Conservation (phyloP, 306 rosid species). For the Ormosia emarginata region DNA sequence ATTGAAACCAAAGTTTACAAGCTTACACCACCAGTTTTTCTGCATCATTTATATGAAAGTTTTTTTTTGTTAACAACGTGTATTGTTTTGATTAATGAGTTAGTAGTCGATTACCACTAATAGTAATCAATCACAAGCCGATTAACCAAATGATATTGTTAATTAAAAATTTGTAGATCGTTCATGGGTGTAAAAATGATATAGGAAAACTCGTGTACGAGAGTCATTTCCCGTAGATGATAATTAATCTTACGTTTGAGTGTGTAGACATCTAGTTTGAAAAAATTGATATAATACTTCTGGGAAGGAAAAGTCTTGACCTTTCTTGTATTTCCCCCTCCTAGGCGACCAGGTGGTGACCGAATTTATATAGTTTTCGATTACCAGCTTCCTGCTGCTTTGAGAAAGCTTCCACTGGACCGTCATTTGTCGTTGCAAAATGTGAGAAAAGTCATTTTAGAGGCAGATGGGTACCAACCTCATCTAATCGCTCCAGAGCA, state of each 20-base stretch:
- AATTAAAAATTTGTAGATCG: not conserved
- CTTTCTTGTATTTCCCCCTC: conserved; percentile 19
- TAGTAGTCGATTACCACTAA: too few relatives aligned
- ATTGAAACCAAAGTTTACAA: too few relatives aligned
- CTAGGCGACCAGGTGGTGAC: conserved; percentile 94
- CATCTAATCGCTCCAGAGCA: conserved; percentile 94
- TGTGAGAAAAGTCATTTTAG: conserved; percentile 86
- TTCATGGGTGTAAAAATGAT: not conserved
- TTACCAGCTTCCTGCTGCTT: conserved; percentile 94
- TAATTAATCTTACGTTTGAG: not conserved
- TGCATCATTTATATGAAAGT: too few relatives aligned
- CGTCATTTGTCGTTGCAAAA: conserved; percentile 81
- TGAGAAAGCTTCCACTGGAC: conserved; percentile 96
- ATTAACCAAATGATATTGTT: not conserved
- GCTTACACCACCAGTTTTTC: too few relatives aligned
- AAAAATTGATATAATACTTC: not conserved
- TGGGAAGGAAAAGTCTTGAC: not conserved
- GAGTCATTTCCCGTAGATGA: not conserved
- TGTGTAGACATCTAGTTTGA: not conserved
- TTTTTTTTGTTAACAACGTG: too few relatives aligned
- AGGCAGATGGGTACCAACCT: conserved; percentile 98
- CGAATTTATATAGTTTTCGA: conserved; percentile 82
- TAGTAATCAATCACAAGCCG: not conserved
- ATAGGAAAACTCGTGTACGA: not conserved
- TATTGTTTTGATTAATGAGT: too few relatives aligned